Base-by-base conservation (phyloP, 202 grass and related monocot species). In the Digitaria exilis region DNA sequence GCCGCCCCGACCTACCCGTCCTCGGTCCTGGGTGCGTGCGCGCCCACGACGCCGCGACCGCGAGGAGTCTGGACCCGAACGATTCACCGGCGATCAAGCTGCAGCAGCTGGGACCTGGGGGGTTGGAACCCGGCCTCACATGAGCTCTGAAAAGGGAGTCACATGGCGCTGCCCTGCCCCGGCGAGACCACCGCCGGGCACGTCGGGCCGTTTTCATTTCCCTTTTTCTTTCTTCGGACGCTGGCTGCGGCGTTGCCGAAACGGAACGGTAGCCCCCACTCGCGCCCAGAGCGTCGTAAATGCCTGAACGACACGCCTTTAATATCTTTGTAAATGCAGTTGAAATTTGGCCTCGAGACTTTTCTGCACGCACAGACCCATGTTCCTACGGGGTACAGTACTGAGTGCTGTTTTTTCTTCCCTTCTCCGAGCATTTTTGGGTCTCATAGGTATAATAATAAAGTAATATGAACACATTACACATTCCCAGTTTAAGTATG, bases 141-240 rank as follows among this genome's bases (percentile, higher is more conserved):
- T 85, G 82, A 63, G 43, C 14, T 34, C 63, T 64, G 77, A 18
- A 45, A 29, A 35, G 77, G 44, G 26, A n/a, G 7, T 62, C 70
- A 71, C 82, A 81, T 77, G 82, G 77, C 60, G 56, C 45, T 46
- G 50, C 44, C 17, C 9, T n/a, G n/a, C n/a, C n/a, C n/a, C n/a
- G n/a, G n/a, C n/a, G n/a, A n/a, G n/a, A n/a, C n/a, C n/a, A n/a
- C n/a, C n/a, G n/a, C n/a, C n/a, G n/a, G n/a, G n/a, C n/a, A n/a
- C n/a, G n/a, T n/a, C n/a, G n/a, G n/a, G n/a, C n/a, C n/a, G n/a
- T 14, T 26, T 15, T 11, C n/a, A 24, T 58, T 58, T 26, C 0
- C n/a, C n/a, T 2, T 29, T 16, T 29, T 61, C 19, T n/a, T 30
- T 2, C 1, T 30, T 31, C 4, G 57, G 25, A 4, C 5, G 13